phyloP scores from a whole-genome alignment of 148 eudicot genomes.

The Rhododendron kiyosumense region DNA sequence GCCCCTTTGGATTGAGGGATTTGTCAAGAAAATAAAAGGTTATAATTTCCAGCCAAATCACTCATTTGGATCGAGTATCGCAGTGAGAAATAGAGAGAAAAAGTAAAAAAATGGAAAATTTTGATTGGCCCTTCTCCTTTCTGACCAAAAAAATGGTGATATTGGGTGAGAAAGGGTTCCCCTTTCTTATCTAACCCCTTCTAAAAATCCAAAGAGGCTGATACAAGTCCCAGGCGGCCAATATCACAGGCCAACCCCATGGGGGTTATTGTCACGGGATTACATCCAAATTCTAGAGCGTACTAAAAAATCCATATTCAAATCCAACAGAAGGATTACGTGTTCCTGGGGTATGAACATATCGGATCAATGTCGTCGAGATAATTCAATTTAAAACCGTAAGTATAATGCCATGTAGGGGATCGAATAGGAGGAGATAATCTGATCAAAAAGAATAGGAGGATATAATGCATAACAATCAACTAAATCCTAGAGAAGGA shows the following conservation, averaged over 20 bases:
- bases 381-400: not conserved
- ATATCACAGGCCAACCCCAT: not conserved
- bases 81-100: not conserved
- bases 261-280: not conserved
- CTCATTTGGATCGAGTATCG: not conserved
- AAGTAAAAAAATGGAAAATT: too few relatives aligned
- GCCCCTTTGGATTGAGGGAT: not conserved
- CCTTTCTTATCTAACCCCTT: not conserved
- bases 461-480: not conserved
- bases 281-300: not conserved
- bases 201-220: not conserved
- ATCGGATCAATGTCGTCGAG: not conserved
- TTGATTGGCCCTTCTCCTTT: not conserved
- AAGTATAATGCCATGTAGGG: not conserved
- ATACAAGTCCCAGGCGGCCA: not conserved
- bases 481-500: not conserved
- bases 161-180: not conserved
- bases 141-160: not conserved
- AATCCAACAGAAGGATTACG: not conserved
- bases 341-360: not conserved
- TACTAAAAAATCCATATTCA: not conserved
- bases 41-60: not conserved
- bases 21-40: not conserved
- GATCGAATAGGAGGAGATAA: not conserved
- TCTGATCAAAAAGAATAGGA: not conserved